Evolutionary conservation across 1,284 basidiomycete genomes (phyloP).

Genomic region (Trametes polyzona): DNA sequence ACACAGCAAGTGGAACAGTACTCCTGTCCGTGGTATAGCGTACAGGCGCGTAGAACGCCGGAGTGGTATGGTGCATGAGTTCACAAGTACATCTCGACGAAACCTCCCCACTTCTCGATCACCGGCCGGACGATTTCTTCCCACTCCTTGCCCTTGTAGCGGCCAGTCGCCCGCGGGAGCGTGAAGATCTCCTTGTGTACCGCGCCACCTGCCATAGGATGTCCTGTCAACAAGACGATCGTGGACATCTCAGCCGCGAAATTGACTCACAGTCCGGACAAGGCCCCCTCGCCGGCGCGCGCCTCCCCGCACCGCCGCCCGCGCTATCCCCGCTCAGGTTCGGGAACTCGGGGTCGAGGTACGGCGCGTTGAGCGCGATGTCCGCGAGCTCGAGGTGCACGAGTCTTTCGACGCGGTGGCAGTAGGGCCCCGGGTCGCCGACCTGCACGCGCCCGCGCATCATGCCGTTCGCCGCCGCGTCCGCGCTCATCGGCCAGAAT

Average conservation of each 20-base stretch:
- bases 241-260: background rate
- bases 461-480: constrained; percentile 39
- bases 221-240: constrained; percentile 5
- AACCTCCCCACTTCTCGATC: constrained; percentile 75
- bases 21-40: constrained; percentile 1
- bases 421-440: constrained; percentile 54
- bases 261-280: constrained; percentile 45
- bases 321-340: constrained; percentile 32
- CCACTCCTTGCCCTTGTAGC: constrained; percentile 68
- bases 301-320: constrained; percentile 30
- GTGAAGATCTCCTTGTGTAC: constrained; percentile 79
- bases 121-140: constrained; percentile 73
- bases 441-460: constrained; percentile 52
- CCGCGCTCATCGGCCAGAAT: constrained; percentile 51
- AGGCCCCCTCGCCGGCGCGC: constrained; percentile 22
- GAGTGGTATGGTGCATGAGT: background rate
- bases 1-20: background rate
- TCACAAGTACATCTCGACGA: constrained; percentile 43
- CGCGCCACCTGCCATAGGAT: constrained; percentile 50
- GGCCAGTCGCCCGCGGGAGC: constrained; percentile 58
- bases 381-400: constrained; percentile 79
- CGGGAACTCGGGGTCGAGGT: constrained; percentile 56
- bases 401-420: constrained; percentile 61
- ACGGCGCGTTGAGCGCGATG: constrained; percentile 57
- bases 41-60: background rate